Percentiles rank a stretch among this genome's conserved stretches.
These are phyloP conservation scores for Thielaviopsis populi DNA, from an alignment of 2,329 filamentous ascomycete species.

Conservation along the genomic window DNA sequence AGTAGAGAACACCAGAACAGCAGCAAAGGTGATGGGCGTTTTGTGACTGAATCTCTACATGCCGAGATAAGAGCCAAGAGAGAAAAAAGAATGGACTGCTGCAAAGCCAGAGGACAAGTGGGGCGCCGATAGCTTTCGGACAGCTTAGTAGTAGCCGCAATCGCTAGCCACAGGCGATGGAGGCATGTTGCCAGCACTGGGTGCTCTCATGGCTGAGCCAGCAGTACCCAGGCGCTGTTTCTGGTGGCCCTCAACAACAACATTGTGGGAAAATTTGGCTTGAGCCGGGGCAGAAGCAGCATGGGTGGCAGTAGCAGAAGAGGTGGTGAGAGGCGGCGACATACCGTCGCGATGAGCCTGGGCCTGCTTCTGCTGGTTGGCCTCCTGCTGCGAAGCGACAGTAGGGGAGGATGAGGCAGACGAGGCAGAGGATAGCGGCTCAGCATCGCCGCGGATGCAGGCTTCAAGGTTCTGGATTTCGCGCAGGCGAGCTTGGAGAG, in stretches of 20 bases:
- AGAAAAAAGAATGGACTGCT: no score
- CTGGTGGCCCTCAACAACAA: conserved; percentile 22
- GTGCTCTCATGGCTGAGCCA: conserved; percentile 36
- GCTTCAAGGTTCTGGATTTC: conserved; percentile 78
- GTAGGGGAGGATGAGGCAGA: conserved; percentile 13
- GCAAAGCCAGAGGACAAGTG: no score
- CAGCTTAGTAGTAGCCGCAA: conserved; percentile 39
- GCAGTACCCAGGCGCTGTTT: conserved; percentile 37
- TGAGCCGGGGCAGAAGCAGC: conserved; percentile 11
- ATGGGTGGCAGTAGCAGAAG: conserved; percentile 16
- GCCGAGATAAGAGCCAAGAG: not conserved
- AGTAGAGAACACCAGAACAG: not conserved
- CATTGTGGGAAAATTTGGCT: conserved; percentile 20
- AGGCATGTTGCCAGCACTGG: conserved; percentile 41
- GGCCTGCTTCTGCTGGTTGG: conserved; percentile 16
- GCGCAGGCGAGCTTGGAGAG: conserved; percentile 66
- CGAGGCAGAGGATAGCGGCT: conserved; percentile 9
- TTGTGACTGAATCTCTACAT: not conserved
- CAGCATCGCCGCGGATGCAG: conserved; percentile 38
- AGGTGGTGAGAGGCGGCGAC: conserved; percentile 15
- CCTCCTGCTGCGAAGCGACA: conserved; percentile 13
- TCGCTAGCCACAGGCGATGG: conserved; percentile 46
- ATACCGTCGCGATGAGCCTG: conserved; percentile 17
- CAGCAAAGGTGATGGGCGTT: not conserved
- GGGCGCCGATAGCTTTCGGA: not conserved